Evolutionary conservation across 2,329 filamentous ascomycete genomes (phyloP).

Genomic region (Celoporthe dispersa): DNA sequence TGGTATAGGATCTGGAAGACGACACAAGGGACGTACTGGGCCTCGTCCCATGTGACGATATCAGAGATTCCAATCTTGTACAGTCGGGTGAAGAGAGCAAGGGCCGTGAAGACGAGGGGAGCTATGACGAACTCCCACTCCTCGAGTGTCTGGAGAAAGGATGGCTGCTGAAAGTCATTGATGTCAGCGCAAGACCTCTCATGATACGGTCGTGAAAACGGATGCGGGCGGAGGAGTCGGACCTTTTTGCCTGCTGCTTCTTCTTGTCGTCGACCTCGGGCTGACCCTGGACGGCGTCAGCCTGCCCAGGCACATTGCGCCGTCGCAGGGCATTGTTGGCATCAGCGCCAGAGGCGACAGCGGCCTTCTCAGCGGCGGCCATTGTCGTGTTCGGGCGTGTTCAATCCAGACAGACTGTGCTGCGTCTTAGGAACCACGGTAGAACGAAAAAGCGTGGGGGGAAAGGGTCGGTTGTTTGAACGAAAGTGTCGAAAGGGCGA

Average conservation of each 20-base stretch:
- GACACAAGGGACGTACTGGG: slow-evolving; percentile 56
- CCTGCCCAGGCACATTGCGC: slow-evolving; percentile 53
- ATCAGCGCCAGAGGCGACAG: slow-evolving; percentile 65
- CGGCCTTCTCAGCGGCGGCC: slow-evolving; percentile 56
- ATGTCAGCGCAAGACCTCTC: slow-evolving; percentile 31
- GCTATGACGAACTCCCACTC: slow-evolving; percentile 67
- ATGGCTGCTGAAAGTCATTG: slow-evolving; percentile 48
- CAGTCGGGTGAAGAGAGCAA: slow-evolving; percentile 69
- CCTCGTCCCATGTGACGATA: slow-evolving; percentile 71
- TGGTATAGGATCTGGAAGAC: neutral
- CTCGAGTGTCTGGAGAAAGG: slow-evolving; percentile 64
- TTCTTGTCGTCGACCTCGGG: slow-evolving; percentile 63
- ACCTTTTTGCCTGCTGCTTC: slow-evolving; percentile 63
- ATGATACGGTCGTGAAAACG: neutral
- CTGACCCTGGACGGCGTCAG: slow-evolving; percentile 26
- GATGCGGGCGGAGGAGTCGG: neutral
- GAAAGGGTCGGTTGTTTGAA: slow-evolving; percentile 8
- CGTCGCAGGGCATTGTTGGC: slow-evolving; percentile 60
- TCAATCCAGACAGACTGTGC: neutral
- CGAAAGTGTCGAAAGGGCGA: slow-evolving; percentile 11
- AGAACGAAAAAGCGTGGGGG: slow-evolving; percentile 9
- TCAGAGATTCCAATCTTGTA: slow-evolving; percentile 72
- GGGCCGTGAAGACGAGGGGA: slow-evolving; percentile 62
- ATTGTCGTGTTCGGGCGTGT: slow-evolving; percentile 41
- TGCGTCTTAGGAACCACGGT: neutral